Percentiles rank a stretch among this genome's conserved stretches.
Evolutionary conservation across 305 asterid species (phyloP).

Genomic region (Petunia hybrid): DNA sequence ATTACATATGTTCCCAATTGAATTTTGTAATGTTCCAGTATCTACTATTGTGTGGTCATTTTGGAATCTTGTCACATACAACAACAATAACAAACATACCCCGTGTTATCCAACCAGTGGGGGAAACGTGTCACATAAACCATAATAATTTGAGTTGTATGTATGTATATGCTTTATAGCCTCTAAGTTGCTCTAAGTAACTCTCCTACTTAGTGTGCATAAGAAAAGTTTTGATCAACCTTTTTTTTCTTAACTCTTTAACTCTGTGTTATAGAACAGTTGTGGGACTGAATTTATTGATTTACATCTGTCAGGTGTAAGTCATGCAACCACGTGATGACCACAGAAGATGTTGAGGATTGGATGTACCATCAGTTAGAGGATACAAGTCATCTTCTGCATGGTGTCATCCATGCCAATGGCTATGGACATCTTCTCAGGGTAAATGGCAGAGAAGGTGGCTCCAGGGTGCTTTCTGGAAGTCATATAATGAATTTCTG

Average conservation of each 20-base stretch:
- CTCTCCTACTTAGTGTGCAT: background rate
- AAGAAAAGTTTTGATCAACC: background rate
- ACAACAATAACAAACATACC: too few relatives aligned
- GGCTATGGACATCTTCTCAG: constrained; percentile 96
- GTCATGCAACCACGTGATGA: constrained; percentile 84
- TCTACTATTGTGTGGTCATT: background rate
- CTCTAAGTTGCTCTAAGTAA: background rate
- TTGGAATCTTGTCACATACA: background rate
- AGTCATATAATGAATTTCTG: constrained; percentile 82
- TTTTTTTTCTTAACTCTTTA: background rate
- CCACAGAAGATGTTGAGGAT: constrained; percentile 89
- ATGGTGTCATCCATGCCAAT: constrained; percentile 85
- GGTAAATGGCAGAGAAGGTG: constrained; percentile 97
- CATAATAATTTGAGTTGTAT: background rate
- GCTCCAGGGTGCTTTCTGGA: constrained; percentile 85
- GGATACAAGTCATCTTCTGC: constrained; percentile 84
- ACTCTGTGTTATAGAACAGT: background rate
- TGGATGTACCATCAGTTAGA: constrained; percentile 93
- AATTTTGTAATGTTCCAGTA: background rate
- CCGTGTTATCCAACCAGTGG: too few relatives aligned
- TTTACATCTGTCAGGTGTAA: constrained; percentile 63
- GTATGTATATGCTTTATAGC: background rate
- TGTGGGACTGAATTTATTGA: background rate
- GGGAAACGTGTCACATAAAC: background rate
- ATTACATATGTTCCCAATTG: background rate